Evolutionary conservation across 768 basidiomycete genomes (phyloP).

Genomic region (Lentinula aciculospora): DNA sequence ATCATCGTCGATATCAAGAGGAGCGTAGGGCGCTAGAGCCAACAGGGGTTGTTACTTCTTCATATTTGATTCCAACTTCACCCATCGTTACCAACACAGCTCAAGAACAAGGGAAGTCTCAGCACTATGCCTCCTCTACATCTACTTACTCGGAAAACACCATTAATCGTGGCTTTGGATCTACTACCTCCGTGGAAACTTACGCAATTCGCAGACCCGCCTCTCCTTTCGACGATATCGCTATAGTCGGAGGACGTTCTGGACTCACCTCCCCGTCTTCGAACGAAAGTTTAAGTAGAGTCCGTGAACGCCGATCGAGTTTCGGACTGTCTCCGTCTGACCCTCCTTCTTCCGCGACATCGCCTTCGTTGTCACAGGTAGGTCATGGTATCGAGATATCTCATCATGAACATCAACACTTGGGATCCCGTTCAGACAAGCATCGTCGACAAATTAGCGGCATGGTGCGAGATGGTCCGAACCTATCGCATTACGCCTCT

Average conservation of each 20-base stretch:
- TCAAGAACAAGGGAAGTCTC: background rate
- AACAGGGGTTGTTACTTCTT: conserved; percentile 19
- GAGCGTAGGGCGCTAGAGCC: conserved; percentile 24
- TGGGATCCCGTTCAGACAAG: conserved; percentile 13
- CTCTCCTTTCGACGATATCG: conserved; percentile 7
- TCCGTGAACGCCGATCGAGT: conserved; percentile 13
- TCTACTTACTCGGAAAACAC: background rate
- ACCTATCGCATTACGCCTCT: conserved; percentile 3
- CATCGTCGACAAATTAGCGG: background rate
- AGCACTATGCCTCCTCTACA: background rate
- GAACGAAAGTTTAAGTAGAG: conserved; percentile 21
- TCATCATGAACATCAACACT: background rate
- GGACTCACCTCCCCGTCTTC: conserved; percentile 28
- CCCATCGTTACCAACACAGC: background rate
- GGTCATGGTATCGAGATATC: background rate
- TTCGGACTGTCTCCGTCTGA: conserved; percentile 21
- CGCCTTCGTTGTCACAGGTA: conserved; percentile 10
- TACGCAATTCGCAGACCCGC: background rate
- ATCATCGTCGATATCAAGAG: conserved; percentile 14
- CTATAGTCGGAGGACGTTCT: conserved; percentile 5
- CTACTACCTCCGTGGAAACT: background rate
- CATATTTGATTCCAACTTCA: background rate
- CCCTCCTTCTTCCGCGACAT: conserved; percentile 17
- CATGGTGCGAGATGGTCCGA: background rate
- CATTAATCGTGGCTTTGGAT: background rate